Conservation (phyloP, 768 basidiomycete genomes). For the Russula lepida region DNA sequence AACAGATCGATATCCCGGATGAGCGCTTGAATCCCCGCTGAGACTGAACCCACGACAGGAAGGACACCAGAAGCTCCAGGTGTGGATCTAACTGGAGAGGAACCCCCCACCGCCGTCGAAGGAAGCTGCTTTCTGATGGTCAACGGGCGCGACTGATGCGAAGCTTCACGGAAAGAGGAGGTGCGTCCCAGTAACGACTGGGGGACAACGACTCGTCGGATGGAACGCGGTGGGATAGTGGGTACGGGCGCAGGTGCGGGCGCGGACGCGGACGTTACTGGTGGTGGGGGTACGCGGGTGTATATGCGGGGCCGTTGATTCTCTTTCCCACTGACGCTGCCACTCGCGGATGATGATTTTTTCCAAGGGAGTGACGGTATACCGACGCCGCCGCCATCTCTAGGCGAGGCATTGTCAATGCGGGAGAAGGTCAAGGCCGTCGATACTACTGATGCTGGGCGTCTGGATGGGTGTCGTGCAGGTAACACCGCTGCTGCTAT, state of each 20-base stretch:
- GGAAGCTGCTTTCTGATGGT: background rate
- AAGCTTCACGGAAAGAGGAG: background rate
- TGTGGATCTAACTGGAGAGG: background rate
- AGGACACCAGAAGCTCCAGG: background rate
- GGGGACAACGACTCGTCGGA: background rate
- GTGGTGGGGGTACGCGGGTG: background rate
- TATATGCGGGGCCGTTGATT: background rate
- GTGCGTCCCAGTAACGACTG: background rate
- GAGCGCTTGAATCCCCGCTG: constrained; percentile 6
- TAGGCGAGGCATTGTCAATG: background rate
- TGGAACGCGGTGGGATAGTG: background rate
- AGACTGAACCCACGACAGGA: background rate
- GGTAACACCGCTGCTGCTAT: background rate
- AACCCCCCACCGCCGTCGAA: background rate
- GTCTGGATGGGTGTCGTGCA: background rate
- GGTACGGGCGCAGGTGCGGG: too few species aligned
- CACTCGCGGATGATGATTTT: background rate
- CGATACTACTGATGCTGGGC: background rate
- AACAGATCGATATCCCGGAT: constrained; percentile 12
- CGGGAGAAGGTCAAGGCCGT: background rate
- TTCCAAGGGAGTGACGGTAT: background rate
- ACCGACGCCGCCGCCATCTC: background rate
- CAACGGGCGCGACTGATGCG: background rate
- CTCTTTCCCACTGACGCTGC: constrained; percentile 3
- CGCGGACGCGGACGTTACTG: background rate